Evolutionary conservation across 306 rosid species (phyloP), one percentile per base, ranked within the genome.

Genomic region (Citrullus mucosospermus): DNA sequence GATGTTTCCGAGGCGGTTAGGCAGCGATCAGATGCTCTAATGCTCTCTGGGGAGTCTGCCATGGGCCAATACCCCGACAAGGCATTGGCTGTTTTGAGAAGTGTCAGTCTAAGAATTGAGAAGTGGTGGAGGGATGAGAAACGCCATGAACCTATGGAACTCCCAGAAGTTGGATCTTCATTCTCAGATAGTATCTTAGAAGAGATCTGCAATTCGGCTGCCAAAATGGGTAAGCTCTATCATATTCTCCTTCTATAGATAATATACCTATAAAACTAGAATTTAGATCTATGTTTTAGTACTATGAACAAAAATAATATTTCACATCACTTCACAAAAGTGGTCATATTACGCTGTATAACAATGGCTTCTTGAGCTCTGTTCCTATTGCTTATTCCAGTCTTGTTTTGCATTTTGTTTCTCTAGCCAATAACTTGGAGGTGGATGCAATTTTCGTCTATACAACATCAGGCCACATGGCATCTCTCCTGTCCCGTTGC

Each of bases 41-140:
- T 96, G 99, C 99, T 96, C 65, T 96, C 99, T 66, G 99, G 99
- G 74, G 99, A 96, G 84, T 96, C 99, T 41, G 99, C 99, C 76
- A 96, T 96, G 99, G 99, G 99, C 81, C 99, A 92, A 88, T 96
- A 48, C 86, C 99, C 99, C 6, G 98, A 92, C 9, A 96, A 96
- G 88, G 97, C 99, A 81, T 85, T 96, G 77, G 79, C 93, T 81
- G 99, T 96, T 78, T 85, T 96, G 82, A 90, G 99, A 90, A 93
- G 89, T 83, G 99, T 96, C 78, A 96, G 99, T 85, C 83, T 96
- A 85, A 91, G 99, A 81, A 96, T 96, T 57, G 99, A 96, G 87
- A 91, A 81, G 88, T 96, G 99, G 99, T 96, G 98, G 98, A 90
- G 99, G 87, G 99, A 96, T 70, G 89, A 96, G 89, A 96, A 90